Base-by-base conservation (phyloP, 2,329 filamentous ascomycete genomes). In the Paraphoma chrysanthemicola region DNA sequence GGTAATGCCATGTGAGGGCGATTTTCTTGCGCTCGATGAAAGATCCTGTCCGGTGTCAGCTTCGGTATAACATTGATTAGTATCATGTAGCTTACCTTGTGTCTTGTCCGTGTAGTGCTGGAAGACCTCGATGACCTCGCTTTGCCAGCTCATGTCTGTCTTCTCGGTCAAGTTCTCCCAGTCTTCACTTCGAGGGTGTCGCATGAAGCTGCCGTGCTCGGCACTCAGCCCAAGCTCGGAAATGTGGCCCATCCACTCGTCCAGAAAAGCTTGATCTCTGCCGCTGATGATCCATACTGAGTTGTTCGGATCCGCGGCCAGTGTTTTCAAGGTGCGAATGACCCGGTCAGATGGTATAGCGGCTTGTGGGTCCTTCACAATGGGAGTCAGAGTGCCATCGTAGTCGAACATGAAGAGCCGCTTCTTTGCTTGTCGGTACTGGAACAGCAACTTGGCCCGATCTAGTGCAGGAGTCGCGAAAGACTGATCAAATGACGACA, bases 401-500 rank as follows among this genome's bases (percentile, higher is more conserved):
- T 99, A 99, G 79, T 99, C 95, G 73, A 98, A 97, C 91, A 99
- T 94, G 81, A 98, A 97, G 3, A 99, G 83, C 10, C 95, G 88
- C 78, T 91, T 92, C 60, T 85, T 85, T 3, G 92, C 88, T 39
- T 85, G 81, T 57, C 88, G 86, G 77, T 97, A 98, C 57, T 89
- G 88, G 52, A 84, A 80, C 38, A 96, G 81, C 63, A 97, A 78
- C 60, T 87, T 83, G 3, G 87, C 83, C 36, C 88, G 88, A 73
- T 98, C 93, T 17, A 98, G 86, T 1, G 90, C 84, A 0, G 94
- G 94, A 1, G 94, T 98, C 3, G 89, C 86, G 55, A 90, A 86
- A 10, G 88, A 86, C 57, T 90, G 88, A 63, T 90, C 89, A 68
- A 90, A 90, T 14, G 90, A 91, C 18, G 89, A 88, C 23, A 97